Evolutionary conservation across 306 rosid genomes (phyloP).

Genomic region (Prosopis cineraria): DNA sequence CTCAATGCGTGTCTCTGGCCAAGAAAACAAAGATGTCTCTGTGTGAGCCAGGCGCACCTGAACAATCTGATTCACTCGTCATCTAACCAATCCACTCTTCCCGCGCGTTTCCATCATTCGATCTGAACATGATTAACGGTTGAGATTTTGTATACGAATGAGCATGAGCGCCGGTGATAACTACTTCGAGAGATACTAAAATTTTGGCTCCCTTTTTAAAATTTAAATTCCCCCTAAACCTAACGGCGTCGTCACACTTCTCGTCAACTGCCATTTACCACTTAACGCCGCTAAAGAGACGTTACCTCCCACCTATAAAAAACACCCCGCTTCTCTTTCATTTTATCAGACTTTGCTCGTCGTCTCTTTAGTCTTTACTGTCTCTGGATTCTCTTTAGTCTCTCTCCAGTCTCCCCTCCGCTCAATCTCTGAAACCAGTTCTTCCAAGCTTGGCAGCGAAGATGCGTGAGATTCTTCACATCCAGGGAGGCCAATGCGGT

Average conservation of each 20-base stretch:
- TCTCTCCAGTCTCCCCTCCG: not conserved
- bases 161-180: not conserved
- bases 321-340: not conserved
- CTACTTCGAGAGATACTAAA: slow-evolving; percentile 3
- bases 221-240: slow-evolving; percentile 44
- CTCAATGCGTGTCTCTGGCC: not conserved
- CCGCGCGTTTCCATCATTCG: fast-evolving
- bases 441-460: slow-evolving; percentile 10
- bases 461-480: slow-evolving; percentile 72
- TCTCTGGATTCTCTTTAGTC: not conserved
- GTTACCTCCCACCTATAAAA: slow-evolving; percentile 37
- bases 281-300: slow-evolving; percentile 34
- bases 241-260: slow-evolving; percentile 33
- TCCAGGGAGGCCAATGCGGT: slow-evolving; percentile 73
- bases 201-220: slow-evolving; percentile 32
- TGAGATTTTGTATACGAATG: not conserved
- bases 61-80: not conserved
- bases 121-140: not conserved
- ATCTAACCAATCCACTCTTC: not conserved
- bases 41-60: not conserved
- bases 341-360: not conserved
- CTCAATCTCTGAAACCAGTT: not conserved
- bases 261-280: not conserved
- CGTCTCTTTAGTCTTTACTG: not conserved
- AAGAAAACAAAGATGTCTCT: not conserved